Evolutionary conservation across 768 basidiomycete species (phyloP).

Genomic region (Guyanaporus albipodus): DNA sequence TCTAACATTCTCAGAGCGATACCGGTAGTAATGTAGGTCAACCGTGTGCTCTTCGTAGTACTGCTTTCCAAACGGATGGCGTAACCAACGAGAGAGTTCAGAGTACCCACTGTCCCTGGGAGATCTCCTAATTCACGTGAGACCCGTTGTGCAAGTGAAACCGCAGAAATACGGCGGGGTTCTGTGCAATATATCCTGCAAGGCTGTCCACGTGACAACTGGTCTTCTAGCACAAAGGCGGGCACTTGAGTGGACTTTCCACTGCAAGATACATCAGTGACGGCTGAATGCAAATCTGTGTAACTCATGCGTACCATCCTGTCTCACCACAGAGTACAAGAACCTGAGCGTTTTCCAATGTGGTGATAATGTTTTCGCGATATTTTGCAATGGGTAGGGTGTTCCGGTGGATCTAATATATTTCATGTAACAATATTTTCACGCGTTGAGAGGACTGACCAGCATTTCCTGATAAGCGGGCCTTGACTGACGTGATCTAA

Average conservation of each 20-base stretch:
- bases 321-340: conserved; percentile 86
- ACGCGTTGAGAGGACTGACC: conserved; percentile 41
- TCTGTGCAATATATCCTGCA: conserved; percentile 96
- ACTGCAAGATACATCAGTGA: conserved; percentile 37
- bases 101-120: conserved; percentile 70
- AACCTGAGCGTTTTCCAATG: conserved; percentile 72
- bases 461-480: conserved; percentile 84
- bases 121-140: conserved; percentile 89
- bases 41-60: conserved; percentile 69
- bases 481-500: conserved; percentile 58
- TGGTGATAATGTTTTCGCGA: conserved; percentile 64
- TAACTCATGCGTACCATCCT: conserved; percentile 55
- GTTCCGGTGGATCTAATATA: conserved; percentile 62
- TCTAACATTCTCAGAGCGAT: conserved; percentile 98
- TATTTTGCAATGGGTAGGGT: conserved; percentile 83
- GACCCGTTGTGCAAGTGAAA: conserved; percentile 91
- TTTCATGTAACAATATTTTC: not conserved
- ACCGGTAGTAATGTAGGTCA: conserved; percentile 89
- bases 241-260: conserved; percentile 98
- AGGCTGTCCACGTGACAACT: conserved; percentile 69
- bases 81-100: conserved; percentile 83
- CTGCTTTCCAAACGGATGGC: conserved; percentile 91
- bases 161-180: conserved; percentile 92
- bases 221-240: conserved; percentile 88
- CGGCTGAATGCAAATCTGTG: conserved; percentile 24